phyloP scores from a whole-genome alignment of 169 alveolate genomes.

The Plasmodium blacklocki region DNA sequence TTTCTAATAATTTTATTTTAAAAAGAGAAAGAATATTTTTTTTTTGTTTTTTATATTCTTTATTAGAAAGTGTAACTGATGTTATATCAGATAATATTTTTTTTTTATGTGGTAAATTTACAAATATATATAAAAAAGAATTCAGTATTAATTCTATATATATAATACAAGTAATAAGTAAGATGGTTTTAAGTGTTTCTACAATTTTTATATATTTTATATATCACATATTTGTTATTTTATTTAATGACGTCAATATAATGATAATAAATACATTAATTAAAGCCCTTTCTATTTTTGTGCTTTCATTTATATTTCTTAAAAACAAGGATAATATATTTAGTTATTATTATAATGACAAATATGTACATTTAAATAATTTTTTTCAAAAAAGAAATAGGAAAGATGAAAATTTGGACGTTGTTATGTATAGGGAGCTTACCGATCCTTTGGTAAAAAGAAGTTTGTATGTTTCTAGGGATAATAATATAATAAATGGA shows the following conservation, averaged over 20 bases:
- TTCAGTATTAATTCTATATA: constrained; percentile 50
- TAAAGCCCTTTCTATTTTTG: constrained; percentile 60
- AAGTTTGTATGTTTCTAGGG: too few relatives aligned
- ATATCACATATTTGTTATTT: constrained; percentile 58
- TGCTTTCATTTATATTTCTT: constrained; percentile 58
- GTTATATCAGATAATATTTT: constrained; percentile 75
- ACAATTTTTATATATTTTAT: constrained; percentile 63
- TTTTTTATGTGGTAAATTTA: constrained; percentile 77
- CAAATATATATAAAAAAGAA: constrained; percentile 70
- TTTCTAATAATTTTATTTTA: constrained; percentile 54
- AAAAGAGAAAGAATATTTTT: constrained; percentile 59
- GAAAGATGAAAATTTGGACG: not conserved
- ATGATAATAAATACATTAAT: constrained; percentile 75
- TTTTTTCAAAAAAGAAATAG: constrained; percentile 1
- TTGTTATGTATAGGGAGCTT: too few relatives aligned
- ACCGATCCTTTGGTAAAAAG: too few relatives aligned
- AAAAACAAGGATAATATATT: constrained; percentile 70
- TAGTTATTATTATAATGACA: constrained; percentile 3
- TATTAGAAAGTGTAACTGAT: constrained; percentile 73
- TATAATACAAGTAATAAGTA: constrained; percentile 67
- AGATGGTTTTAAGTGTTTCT: constrained; percentile 69
- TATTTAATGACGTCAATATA: constrained; percentile 53
- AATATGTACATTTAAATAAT: not conserved
- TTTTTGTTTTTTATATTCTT: constrained; percentile 75
- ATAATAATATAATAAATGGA: too few relatives aligned